These are phyloP conservation scores for Russula foetens DNA, from an alignment of 768 basidiomycete species.

Conservation along the genomic window DNA sequence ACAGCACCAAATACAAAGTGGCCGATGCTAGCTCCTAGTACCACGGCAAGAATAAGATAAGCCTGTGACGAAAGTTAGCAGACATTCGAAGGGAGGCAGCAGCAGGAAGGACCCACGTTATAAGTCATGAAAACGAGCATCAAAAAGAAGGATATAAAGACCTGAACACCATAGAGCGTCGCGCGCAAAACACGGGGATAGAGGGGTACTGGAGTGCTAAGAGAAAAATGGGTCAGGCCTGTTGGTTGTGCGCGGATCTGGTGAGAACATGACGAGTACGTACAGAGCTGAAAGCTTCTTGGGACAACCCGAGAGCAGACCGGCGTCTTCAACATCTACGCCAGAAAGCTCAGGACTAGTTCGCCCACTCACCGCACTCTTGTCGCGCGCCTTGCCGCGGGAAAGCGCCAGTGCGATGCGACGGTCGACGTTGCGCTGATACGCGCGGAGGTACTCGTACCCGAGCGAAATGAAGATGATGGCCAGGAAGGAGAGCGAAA, in stretches of 20 bases:
- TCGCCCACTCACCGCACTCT: constrained; percentile 31
- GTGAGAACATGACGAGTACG: constrained; percentile 19
- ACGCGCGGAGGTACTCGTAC: constrained; percentile 71
- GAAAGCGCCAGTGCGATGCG: constrained; percentile 44
- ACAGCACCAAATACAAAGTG: constrained; percentile 68
- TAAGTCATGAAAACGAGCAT: constrained; percentile 98
- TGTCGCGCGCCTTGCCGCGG: constrained; percentile 42
- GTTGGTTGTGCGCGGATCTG: background rate
- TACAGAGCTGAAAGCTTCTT: constrained; percentile 39
- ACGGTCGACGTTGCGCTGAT: constrained; percentile 51
- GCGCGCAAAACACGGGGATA: constrained; percentile 52
- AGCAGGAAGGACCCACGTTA: constrained; percentile 51
- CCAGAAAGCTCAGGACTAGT: constrained; percentile 32
- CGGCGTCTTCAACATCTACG: constrained; percentile 42
- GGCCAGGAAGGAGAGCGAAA: constrained; percentile 55
- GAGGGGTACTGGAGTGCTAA: constrained; percentile 45
- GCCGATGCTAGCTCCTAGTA: constrained; percentile 74
- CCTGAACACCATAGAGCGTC: constrained; percentile 60
- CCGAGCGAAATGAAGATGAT: constrained; percentile 63
- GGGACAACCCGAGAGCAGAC: constrained; percentile 42
- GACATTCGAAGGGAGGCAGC: background rate
- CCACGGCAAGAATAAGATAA: constrained; percentile 77
- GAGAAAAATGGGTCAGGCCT: background rate
- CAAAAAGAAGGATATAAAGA: constrained; percentile 80
- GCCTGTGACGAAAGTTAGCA: constrained; percentile 41